Percentiles rank a stretch among this genome's conserved stretches.
These are phyloP conservation scores for Xylariales sp. DNA, from an alignment of 2,329 filamentous ascomycete genomes.

Conservation along the genomic window DNA sequence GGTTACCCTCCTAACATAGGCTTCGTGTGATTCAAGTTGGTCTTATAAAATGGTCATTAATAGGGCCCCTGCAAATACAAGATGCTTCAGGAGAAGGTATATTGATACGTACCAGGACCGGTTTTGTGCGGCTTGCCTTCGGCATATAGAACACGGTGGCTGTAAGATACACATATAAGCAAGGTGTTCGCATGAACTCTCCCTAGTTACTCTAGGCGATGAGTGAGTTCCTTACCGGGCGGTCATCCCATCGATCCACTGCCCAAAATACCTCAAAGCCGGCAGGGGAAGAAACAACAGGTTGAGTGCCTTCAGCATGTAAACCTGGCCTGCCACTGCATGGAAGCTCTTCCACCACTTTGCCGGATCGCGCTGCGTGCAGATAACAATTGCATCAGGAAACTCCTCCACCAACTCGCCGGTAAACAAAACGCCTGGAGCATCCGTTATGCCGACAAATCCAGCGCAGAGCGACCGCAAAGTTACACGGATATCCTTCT, in stretches of 20 bases:
- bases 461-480: constrained; percentile 14
- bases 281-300: constrained; percentile 13
- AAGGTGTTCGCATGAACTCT: too few species aligned
- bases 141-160: too few species aligned
- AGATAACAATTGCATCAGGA: constrained; percentile 24
- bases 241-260: too few species aligned
- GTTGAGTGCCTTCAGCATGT: too few species aligned
- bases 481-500: constrained; percentile 10
- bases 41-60: too few species aligned
- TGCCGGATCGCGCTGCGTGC: constrained; percentile 19
- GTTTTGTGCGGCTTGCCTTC: too few species aligned
- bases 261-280: constrained; percentile 12
- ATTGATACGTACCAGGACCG: too few species aligned
- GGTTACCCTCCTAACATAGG: constrained; percentile 17
- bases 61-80: too few species aligned
- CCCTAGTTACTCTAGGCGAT: too few species aligned
- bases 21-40: too few species aligned
- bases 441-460: constrained; percentile 23
- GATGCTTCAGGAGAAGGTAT: too few species aligned
- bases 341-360: constrained; percentile 21
- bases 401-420: constrained; percentile 21
- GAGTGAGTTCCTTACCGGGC: too few species aligned
- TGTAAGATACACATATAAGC: constrained; percentile 12
- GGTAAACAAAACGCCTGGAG: constrained; percentile 18
- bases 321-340: constrained; percentile 13